A percentile compares a stretch with the other conserved stretches of the same genome.
Conservation (phyloP, 495 filamentous ascomycete genomes). For the Penicillium paradoxum region DNA sequence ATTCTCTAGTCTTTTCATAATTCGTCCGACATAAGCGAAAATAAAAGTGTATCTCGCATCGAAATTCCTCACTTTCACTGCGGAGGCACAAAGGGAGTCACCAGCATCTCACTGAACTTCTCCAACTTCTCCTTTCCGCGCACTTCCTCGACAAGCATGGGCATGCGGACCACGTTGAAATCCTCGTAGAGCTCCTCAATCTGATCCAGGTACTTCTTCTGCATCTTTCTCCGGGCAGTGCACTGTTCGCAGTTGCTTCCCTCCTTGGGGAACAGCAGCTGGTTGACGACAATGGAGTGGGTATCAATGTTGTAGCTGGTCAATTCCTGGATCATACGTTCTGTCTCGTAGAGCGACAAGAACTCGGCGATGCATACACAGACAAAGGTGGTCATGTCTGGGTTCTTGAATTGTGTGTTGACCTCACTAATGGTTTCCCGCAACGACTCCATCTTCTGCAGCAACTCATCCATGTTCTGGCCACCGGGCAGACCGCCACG, state of each 20-base stretch:
- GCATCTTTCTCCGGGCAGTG: conserved; percentile 92
- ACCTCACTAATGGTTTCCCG: conserved; percentile 92
- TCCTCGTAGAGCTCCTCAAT: conserved; percentile 98
- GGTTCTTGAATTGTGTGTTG: conserved; percentile 95
- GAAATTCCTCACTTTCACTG: conserved; percentile 1
- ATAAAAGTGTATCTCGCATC: conserved; percentile 15
- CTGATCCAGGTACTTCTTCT: conserved; percentile 98
- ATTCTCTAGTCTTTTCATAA: conserved; percentile 48
- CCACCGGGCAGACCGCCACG: conserved; percentile 84
- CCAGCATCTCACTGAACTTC: conserved; percentile 47
- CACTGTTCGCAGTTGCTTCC: conserved; percentile 91
- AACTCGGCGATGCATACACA: conserved; percentile 99
- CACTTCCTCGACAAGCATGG: conserved; percentile 89
- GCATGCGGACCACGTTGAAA: conserved; percentile 99
- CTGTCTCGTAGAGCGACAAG: conserved; percentile 94
- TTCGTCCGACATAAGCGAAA: conserved; percentile 30
- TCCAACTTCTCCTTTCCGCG: conserved; percentile 90
- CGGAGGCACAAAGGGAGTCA: conserved; percentile 3
- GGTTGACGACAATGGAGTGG: conserved; percentile 96
- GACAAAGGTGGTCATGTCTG: conserved; percentile 93
- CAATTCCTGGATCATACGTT: conserved; percentile 99
- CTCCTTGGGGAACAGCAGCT: conserved; percentile 87
- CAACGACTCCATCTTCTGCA: conserved; percentile 89
- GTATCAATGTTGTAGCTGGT: conserved; percentile 92
- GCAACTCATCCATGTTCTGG: conserved; percentile 82